phyloP scores from a whole-genome alignment of 345 rosid species.

The Eucalyptus polyanthemos region DNA sequence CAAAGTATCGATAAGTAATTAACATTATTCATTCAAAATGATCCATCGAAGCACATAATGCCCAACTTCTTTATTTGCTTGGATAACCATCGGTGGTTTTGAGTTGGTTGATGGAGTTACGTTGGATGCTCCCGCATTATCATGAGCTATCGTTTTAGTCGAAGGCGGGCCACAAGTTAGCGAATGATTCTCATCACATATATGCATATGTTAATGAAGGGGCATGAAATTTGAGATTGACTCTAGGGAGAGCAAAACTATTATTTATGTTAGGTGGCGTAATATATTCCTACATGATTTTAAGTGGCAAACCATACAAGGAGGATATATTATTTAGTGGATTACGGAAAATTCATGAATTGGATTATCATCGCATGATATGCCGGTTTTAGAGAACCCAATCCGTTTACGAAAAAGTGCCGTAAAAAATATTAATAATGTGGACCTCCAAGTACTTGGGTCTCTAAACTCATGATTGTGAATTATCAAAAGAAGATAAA shows the following conservation, averaged over 20 bases:
- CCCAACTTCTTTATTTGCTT: too few relatives aligned
- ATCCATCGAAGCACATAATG: too few relatives aligned
- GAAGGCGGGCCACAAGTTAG: neutral
- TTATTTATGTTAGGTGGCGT: neutral
- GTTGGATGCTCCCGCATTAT: too few relatives aligned
- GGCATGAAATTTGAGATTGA: neutral
- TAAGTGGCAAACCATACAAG: neutral
- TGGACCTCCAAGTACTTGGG: neutral
- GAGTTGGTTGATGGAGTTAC: too few relatives aligned
- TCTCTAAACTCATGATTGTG: neutral
- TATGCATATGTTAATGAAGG: neutral
- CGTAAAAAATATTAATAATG: neutral
- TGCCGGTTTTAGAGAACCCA: neutral
- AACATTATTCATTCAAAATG: too few relatives aligned
- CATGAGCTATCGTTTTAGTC: neutral
- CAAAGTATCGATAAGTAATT: too few relatives aligned
- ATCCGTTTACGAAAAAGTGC: neutral
- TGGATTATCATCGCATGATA: neutral
- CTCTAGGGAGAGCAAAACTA: neutral
- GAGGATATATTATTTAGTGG: neutral
- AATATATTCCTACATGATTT: neutral
- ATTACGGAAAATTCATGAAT: neutral
- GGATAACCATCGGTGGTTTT: too few relatives aligned
- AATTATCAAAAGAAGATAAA: neutral
- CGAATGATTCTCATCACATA: neutral